Evolutionary conservation across 2,329 filamentous ascomycete species (phyloP).

Genomic region (Colletotrichum lupini): DNA sequence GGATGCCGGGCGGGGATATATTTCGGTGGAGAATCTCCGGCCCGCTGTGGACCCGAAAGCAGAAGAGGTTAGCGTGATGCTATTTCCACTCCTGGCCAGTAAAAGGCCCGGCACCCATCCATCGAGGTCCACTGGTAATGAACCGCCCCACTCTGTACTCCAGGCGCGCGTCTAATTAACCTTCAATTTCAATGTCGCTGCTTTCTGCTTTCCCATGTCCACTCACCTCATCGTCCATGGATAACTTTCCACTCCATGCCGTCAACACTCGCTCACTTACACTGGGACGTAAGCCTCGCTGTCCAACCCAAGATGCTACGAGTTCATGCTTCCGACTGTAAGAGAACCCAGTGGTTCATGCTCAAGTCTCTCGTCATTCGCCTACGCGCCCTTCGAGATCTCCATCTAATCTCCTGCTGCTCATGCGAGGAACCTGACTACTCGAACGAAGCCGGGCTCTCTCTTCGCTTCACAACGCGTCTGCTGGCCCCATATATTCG

Average conservation of each 20-base stretch:
- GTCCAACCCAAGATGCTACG: neutral
- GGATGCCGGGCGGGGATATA: too few species aligned
- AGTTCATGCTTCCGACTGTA: too few species aligned
- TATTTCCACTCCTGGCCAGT: conserved; percentile 32
- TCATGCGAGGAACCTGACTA: neutral
- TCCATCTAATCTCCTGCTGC: neutral
- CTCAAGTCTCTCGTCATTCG: neutral
- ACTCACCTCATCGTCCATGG: neutral
- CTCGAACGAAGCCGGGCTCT: neutral
- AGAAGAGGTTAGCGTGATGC: conserved; percentile 12
- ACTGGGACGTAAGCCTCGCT: neutral
- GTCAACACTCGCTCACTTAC: neutral
- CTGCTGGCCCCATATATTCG: neutral
- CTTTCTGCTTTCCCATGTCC: neutral
- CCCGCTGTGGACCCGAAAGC: conserved; percentile 17
- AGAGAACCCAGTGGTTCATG: neutral
- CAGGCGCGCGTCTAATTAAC: conserved; percentile 35
- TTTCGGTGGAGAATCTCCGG: conserved; percentile 19
- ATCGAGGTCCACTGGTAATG: conserved; percentile 1
- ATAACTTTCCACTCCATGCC: neutral
- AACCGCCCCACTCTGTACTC: conserved; percentile 8
- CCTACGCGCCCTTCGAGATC: neutral
- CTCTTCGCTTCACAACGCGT: neutral
- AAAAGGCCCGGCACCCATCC: neutral
- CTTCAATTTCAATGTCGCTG: conserved; percentile 23